A percentile compares a stretch with the other conserved stretches of the same genome.
Conservation (phyloP, 345 rosid genomes). For the Gossypium rotundifolium region DNA sequence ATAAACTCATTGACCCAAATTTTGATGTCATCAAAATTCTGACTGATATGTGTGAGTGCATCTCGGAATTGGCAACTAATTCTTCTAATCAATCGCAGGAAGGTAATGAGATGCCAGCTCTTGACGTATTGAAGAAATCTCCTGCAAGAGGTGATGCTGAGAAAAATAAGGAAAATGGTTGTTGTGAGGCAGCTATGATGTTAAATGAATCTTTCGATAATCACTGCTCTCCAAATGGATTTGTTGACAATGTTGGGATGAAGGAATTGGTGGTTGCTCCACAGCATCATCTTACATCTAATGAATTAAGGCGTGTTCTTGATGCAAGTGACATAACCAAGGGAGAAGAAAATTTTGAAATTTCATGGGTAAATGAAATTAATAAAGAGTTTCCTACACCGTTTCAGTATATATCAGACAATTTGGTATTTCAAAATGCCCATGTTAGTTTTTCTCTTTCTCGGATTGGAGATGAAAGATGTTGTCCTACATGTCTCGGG, state of each 20-base stretch:
- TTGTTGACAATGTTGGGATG: slow-evolving; percentile 19
- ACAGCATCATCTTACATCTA: slow-evolving; percentile 36
- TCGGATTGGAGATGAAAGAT: slow-evolving; percentile 43
- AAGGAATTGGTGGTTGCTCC: slow-evolving; percentile 41
- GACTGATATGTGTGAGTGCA: slow-evolving; percentile 81
- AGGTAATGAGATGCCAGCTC: slow-evolving; percentile 28
- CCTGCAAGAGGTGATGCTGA: slow-evolving; percentile 24
- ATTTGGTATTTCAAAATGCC: slow-evolving; percentile 50
- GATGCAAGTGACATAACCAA: slow-evolving; percentile 48
- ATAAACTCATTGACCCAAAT: slow-evolving; percentile 66
- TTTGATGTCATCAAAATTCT: slow-evolving; percentile 60
- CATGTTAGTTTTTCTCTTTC: slow-evolving; percentile 52
- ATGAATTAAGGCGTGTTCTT: slow-evolving; percentile 44
- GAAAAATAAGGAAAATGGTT: slow-evolving; percentile 12
- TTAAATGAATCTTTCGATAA: slow-evolving; percentile 14
- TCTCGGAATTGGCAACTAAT: slow-evolving; percentile 57
- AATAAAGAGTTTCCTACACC: slow-evolving; percentile 45
- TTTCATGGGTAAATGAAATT: slow-evolving; percentile 75
- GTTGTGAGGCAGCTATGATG: neutral
- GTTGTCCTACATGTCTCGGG: slow-evolving; percentile 61
- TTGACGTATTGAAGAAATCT: slow-evolving; percentile 46
- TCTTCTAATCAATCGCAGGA: slow-evolving; percentile 55
- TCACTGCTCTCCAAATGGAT: slow-evolving; percentile 19
- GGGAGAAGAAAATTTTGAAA: slow-evolving; percentile 61
- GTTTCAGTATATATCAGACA: slow-evolving; percentile 59